Evolutionary conservation across 306 rosid species (phyloP), one percentile per base, ranked within the genome.

Genomic region (Inga leiocalycina): DNA sequence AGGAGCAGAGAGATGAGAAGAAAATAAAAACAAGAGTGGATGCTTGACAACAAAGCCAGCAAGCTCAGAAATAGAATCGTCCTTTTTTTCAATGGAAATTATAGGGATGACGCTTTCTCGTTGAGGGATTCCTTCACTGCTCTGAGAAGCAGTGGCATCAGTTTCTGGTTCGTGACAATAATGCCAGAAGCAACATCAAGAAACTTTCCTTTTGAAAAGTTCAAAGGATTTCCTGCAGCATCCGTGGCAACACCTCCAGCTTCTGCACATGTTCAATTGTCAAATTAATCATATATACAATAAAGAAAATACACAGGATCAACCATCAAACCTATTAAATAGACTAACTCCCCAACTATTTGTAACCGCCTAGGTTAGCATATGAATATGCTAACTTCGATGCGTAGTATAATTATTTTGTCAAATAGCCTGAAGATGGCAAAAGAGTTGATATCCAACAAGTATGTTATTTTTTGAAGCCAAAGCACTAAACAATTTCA

Each of bases 171-270:
- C 51, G 98, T 91, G 54, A 91, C 99, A 61, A 96, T 85, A 57
- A 93, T 96, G 80, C 99, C 99, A 2, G 92, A 77, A 66, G 80
- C 92, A 69, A 96, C 83, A 85, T 93, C 97, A 54, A 96, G 97
- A 83, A 86, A 93, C 83, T 77, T 92, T 75, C 98, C 99, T 84
- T 89, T 91, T 2, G 99, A 93, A 72, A 96, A 96, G 80, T 96
- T 97, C 93, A 91, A 73, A 17, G 97, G 92, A 76, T 92, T 92
- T 78, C 98, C 99, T 1, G 93, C 97, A 80, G 94, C 98, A 82
- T 93, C 99, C 3, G 88, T 73, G 80, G 49, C 97, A 52, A 89
- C 81, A 49, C 99, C 99, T 74, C 99, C 99, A 65, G 98, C 99
- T 83, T 96, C 99, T 96, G 82, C 74, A 87, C 22, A 79, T 82